phyloP scores from a whole-genome alignment of 805 yeast species.

The Candida ponderosae region DNA sequence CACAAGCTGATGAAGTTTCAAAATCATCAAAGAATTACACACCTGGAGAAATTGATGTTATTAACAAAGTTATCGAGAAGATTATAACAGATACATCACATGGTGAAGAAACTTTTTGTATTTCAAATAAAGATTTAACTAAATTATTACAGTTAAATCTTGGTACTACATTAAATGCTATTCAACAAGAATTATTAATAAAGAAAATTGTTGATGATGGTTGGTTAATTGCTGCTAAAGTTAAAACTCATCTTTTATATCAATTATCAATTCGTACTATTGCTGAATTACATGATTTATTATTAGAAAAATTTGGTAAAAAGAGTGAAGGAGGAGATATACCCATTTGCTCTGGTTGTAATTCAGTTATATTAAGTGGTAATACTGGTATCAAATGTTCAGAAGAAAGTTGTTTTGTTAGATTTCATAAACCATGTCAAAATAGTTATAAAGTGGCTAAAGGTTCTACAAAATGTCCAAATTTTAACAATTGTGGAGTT shows the following conservation, averaged over 20 bases:
- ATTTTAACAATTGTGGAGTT: conserved; percentile 13
- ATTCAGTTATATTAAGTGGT: conserved; percentile 28
- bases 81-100: conserved; percentile 19
- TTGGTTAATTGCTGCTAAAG: conserved; percentile 37
- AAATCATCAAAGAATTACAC: conserved; percentile 26
- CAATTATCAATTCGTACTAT: conserved; percentile 32
- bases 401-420: conserved; percentile 23
- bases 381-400: conserved; percentile 43
- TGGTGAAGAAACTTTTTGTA: conserved; percentile 21
- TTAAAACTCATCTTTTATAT: conserved; percentile 19
- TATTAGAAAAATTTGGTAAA: conserved; percentile 35
- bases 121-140: conserved; percentile 22
- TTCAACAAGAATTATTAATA: conserved; percentile 34
- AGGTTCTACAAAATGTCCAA: conserved; percentile 25
- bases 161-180: conserved; percentile 25
- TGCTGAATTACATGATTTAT: conserved; percentile 38
- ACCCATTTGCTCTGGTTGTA: conserved; percentile 39
- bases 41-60: conserved; percentile 30
- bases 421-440: conserved; percentile 44
- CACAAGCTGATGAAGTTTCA: conserved; percentile 26
- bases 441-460: conserved; percentile 28
- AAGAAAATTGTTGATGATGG: conserved; percentile 36
- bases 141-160: conserved; percentile 1
- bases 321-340: conserved; percentile 28
- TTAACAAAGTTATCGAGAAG: conserved; percentile 32